Conservation (phyloP, 768 basidiomycete species). For the Boletus coccyginus region DNA sequence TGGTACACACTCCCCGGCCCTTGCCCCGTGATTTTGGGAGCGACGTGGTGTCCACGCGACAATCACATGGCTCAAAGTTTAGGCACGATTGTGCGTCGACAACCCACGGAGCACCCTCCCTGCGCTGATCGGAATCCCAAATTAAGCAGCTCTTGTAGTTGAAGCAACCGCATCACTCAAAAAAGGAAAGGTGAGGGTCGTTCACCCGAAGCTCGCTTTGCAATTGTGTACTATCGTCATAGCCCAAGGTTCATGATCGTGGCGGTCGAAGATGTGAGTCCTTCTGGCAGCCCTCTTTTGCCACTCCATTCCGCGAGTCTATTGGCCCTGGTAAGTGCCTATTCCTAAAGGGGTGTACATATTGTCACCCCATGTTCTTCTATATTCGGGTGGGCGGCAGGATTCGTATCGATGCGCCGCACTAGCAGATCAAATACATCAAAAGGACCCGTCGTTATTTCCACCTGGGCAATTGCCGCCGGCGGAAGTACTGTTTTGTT, state of each 20-base stretch:
- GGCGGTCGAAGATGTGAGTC: not conserved
- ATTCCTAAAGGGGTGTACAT: not conserved
- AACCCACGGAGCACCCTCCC: not conserved
- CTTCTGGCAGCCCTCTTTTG: not conserved
- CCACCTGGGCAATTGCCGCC: not conserved
- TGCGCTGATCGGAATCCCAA: constrained; percentile 13
- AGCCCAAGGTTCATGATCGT: constrained; percentile 2
- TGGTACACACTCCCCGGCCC: too few relatives aligned
- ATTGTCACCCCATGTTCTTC: not conserved
- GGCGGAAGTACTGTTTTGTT: not conserved
- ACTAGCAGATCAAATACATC: not conserved
- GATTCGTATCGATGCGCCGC: not conserved
- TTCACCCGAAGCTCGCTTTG: not conserved
- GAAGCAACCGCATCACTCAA: not conserved
- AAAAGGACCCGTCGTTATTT: not conserved
- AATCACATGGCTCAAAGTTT: constrained; percentile 9
- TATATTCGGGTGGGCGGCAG: not conserved
- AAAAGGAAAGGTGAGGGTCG: not conserved
- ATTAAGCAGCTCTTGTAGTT: constrained; percentile 11
- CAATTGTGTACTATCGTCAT: not conserved
- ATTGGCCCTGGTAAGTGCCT: constrained; percentile 5
- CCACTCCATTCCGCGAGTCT: not conserved
- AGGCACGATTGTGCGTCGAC: not conserved
- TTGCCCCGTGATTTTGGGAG: too few relatives aligned
- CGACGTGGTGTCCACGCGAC: constrained; percentile 5